These are phyloP conservation scores for Sphagnum tenellum DNA, from an alignment of 225 moss, liverwort and hornwort species.

Conservation along the genomic window DNA sequence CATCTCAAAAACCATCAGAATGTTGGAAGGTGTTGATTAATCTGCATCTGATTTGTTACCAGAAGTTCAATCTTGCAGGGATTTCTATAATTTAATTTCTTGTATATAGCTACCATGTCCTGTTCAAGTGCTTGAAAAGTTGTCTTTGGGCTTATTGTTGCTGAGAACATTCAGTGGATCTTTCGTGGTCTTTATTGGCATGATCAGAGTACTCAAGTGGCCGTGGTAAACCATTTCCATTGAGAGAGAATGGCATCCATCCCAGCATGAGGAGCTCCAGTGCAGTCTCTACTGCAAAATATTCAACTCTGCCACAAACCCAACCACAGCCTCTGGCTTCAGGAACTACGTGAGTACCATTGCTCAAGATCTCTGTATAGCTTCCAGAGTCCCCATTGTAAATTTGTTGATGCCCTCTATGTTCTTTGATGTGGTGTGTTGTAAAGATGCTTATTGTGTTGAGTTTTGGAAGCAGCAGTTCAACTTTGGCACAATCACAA, in stretches of 20 bases:
- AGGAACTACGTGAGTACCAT: slow-evolving; percentile 25
- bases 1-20: no score
- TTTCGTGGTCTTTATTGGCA: background rate
- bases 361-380: background rate
- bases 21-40: no score
- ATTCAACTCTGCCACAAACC: slow-evolving; percentile 6
- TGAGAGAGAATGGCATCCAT: slow-evolving; percentile 67
- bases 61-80: no score
- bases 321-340: slow-evolving; percentile 29
- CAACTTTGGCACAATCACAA: slow-evolving; percentile 1
- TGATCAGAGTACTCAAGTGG: slow-evolving; percentile 64
- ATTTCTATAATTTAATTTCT: no score
- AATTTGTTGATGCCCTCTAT: no score
- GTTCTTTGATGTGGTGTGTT: no score
- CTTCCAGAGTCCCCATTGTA: background rate
- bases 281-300: slow-evolving; percentile 18
- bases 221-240: slow-evolving; percentile 46
- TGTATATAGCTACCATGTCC: no score
- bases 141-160: no score
- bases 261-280: slow-evolving; percentile 45
- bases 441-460: no score
- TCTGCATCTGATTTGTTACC: no score
- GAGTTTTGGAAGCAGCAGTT: slow-evolving; percentile 2
- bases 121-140: no score
- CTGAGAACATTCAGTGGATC: no score